phyloP scores from a whole-genome alignment of 306 rosid species.

The Psophocarpus tetragonolobus region DNA sequence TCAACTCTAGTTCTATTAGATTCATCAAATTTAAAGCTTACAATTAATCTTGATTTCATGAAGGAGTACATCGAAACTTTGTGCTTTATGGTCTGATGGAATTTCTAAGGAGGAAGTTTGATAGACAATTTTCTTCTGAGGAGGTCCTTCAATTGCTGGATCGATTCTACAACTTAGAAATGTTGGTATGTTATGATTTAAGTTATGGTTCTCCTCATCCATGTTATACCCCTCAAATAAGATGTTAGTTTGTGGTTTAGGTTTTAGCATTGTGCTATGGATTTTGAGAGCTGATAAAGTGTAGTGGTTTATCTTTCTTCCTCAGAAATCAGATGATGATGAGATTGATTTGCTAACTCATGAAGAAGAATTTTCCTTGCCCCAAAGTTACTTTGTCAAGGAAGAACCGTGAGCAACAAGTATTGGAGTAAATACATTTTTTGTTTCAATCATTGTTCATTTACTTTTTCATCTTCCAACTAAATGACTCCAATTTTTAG shows the following conservation, averaged over 20 bases:
- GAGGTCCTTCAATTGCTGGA: conserved; percentile 92
- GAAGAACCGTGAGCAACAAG: conserved; percentile 58
- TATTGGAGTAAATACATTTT: conserved; percentile 37
- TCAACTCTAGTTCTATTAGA: conserved; percentile 16
- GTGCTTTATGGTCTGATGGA: conserved; percentile 95
- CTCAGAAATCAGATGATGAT: conserved; percentile 92
- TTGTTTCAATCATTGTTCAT: conserved; percentile 25
- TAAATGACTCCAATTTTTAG: not conserved
- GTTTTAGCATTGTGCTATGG: conserved; percentile 5
- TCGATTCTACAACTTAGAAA: conserved; percentile 92
- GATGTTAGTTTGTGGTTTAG: conserved; percentile 14
- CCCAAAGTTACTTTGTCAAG: conserved; percentile 74
- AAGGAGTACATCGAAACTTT: conserved; percentile 95
- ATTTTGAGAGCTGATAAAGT: conserved; percentile 29
- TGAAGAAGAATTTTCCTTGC: conserved; percentile 89
- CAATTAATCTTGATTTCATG: conserved; percentile 25
- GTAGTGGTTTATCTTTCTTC: conserved; percentile 14
- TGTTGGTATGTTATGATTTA: conserved; percentile 68
- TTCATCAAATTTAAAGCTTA: conserved; percentile 25
- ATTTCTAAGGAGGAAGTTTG: conserved; percentile 81
- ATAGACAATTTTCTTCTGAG: conserved; percentile 76
- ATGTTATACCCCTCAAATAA: not conserved
- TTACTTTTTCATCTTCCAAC: not conserved
- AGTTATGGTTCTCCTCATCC: not conserved
- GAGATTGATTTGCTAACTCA: conserved; percentile 70